These are phyloP conservation scores for Blastobotrys capitulatus DNA, from an alignment of 1,139 yeast species.

Conservation along the genomic window DNA sequence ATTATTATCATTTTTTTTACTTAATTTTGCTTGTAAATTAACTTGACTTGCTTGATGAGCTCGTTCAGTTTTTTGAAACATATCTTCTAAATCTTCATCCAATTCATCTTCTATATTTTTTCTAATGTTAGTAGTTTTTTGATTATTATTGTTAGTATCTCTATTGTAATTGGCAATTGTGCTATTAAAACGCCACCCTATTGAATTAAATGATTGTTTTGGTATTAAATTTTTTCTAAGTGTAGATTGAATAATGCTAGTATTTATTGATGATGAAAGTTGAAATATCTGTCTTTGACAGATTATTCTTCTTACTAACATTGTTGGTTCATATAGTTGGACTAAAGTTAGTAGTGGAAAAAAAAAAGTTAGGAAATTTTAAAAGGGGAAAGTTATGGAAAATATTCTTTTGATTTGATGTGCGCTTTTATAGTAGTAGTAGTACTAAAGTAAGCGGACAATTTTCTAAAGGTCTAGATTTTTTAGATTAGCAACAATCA, in stretches of 20 bases:
- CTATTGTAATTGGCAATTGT: background rate
- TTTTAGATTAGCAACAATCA: too few relatives aligned
- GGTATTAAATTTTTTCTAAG: background rate
- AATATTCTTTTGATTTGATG: too few relatives aligned
- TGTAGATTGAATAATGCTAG: background rate
- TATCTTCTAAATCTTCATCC: background rate
- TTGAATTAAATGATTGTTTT: background rate
- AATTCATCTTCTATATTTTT: too few relatives aligned
- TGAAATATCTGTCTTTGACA: background rate
- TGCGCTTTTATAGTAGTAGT: too few relatives aligned
- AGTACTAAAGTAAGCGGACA: too few relatives aligned
- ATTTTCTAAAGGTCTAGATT: too few relatives aligned
- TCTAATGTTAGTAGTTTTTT: background rate
- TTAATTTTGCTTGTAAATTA: conserved; percentile 32
- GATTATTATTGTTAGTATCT: background rate
- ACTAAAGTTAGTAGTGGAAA: background rate
- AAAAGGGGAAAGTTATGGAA: background rate
- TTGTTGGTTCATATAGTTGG: background rate
- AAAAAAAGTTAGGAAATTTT: background rate
- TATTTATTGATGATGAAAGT: background rate
- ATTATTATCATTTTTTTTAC: conserved; percentile 14
- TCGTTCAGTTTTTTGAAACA: conserved; percentile 25
- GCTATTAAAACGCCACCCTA: background rate
- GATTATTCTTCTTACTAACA: background rate
- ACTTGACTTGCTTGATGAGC: conserved; percentile 33